Conservation (phyloP, 768 basidiomycete genomes). For the Podaxis pistillaris region DNA sequence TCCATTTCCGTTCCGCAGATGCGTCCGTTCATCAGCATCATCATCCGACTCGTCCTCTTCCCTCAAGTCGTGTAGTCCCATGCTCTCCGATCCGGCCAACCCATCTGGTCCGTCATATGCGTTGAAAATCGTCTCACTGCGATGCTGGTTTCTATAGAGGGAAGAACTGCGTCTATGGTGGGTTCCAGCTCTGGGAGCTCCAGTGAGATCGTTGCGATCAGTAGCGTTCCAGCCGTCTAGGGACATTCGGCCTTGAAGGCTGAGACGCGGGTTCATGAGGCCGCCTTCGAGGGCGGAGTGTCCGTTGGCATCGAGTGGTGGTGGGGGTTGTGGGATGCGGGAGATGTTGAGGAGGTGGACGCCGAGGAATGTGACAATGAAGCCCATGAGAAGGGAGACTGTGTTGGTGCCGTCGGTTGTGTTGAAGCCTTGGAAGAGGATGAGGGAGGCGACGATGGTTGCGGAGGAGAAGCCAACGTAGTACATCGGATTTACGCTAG, state of each 20-base stretch:
- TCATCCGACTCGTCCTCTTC: constrained; percentile 65
- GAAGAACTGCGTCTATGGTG: constrained; percentile 66
- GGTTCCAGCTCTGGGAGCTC: constrained; percentile 20
- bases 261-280: constrained; percentile 75
- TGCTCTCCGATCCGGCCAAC: constrained; percentile 18
- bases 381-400: constrained; percentile 84
- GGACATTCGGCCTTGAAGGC: constrained; percentile 78
- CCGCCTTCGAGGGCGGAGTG: constrained; percentile 64
- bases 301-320: constrained; percentile 34
- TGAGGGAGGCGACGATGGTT: constrained; percentile 91
- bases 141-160: constrained; percentile 56
- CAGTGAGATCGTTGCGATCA: not conserved
- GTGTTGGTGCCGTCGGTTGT: constrained; percentile 81
- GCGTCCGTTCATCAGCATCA: constrained; percentile 45
- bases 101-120: constrained; percentile 64
- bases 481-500: constrained; percentile 95
- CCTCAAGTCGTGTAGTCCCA: constrained; percentile 60
- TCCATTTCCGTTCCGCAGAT: constrained; percentile 27
- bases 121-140: constrained; percentile 63
- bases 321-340: constrained; percentile 48
- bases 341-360: constrained; percentile 93
- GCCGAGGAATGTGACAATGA: constrained; percentile 91
- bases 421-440: constrained; percentile 97
- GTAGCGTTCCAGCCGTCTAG: constrained; percentile 69
- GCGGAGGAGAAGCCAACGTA: constrained; percentile 95